phyloP scores from a whole-genome alignment of 768 basidiomycete genomes.

The Agaricus subrufescens region DNA sequence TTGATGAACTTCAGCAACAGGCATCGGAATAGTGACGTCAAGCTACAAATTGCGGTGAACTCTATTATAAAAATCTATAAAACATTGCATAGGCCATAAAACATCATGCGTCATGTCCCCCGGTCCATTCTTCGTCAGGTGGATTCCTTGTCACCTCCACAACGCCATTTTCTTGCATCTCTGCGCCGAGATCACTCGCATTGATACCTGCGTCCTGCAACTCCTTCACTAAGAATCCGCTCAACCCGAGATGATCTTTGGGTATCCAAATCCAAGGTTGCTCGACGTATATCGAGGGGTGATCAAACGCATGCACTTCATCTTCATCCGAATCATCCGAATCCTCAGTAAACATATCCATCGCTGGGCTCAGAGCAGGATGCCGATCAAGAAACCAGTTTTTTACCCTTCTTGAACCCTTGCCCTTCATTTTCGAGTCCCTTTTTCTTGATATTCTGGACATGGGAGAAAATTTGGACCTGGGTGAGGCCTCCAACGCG shows the following conservation, averaged over 20 bases:
- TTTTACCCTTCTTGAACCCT: slow-evolving; percentile 11
- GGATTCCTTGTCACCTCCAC: slow-evolving; percentile 42
- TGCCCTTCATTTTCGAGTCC: slow-evolving; percentile 12
- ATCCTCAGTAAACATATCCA: slow-evolving; percentile 23
- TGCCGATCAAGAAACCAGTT: background rate
- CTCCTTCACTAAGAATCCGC: slow-evolving; percentile 31
- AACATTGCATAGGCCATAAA: background rate
- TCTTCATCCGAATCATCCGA: slow-evolving; percentile 27
- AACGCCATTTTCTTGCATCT: slow-evolving; percentile 37
- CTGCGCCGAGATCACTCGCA: slow-evolving; percentile 40
- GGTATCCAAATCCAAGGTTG: slow-evolving; percentile 47
- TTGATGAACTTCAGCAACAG: slow-evolving; percentile 54
- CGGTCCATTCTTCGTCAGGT: slow-evolving; percentile 39
- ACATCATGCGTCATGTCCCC: slow-evolving; percentile 30
- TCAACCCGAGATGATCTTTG: slow-evolving; percentile 36
- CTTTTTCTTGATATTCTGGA: slow-evolving; percentile 1
- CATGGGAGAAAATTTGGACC: slow-evolving; percentile 8
- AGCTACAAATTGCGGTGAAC: background rate
- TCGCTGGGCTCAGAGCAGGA: slow-evolving; percentile 24
- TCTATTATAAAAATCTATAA: background rate
- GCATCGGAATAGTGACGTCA: slow-evolving; percentile 13
- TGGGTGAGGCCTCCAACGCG: background rate
- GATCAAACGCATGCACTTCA: slow-evolving; percentile 42
- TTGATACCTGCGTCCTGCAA: slow-evolving; percentile 32
- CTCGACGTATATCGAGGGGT: slow-evolving; percentile 41